Percentiles rank a stretch among this genome's conserved stretches.
Evolutionary conservation across 768 basidiomycete species (phyloP).

Genomic region (Hygrophoropsis aurantiaca): DNA sequence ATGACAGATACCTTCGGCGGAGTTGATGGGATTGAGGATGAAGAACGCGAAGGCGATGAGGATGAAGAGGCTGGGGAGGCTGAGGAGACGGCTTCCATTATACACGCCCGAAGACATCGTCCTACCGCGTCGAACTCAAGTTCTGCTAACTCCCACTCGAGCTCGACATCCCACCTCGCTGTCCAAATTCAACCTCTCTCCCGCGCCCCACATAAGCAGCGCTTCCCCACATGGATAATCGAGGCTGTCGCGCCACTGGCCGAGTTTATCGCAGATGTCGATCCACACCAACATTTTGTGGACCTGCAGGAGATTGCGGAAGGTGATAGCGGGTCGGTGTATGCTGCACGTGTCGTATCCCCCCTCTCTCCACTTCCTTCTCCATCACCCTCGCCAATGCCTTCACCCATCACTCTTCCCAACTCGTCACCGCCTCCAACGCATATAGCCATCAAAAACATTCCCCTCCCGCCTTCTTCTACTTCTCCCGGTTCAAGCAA

Average conservation of each 20-base stretch:
- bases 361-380: constrained; percentile 10
- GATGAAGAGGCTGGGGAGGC: constrained; percentile 26
- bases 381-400: constrained; percentile 32
- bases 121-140: too few relatives aligned
- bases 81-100: constrained; percentile 36
- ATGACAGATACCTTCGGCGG: constrained; percentile 40
- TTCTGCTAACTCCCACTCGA: too few relatives aligned
- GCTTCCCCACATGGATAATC: constrained; percentile 64
- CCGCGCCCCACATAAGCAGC: constrained; percentile 39
- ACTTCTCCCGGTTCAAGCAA: constrained; percentile 49
- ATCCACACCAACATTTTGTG: constrained; percentile 64
- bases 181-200: too few relatives aligned
- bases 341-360: constrained; percentile 36
- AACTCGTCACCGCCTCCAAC: too few relatives aligned
- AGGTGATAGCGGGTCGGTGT: constrained; percentile 79
- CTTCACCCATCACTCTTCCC: too few relatives aligned
- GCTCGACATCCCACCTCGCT: too few relatives aligned
- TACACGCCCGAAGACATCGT: constrained; percentile 26
- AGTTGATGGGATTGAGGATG: constrained; percentile 8
- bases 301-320: constrained; percentile 80
- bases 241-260: constrained; percentile 57
- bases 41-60: constrained; percentile 17
- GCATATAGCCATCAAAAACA: constrained; percentile 76
- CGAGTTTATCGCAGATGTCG: constrained; percentile 61
- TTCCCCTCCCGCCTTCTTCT: constrained; percentile 52